Evolutionary conservation across 2,329 filamentous ascomycete species (phyloP).

Genomic region (Neonectria punicea): DNA sequence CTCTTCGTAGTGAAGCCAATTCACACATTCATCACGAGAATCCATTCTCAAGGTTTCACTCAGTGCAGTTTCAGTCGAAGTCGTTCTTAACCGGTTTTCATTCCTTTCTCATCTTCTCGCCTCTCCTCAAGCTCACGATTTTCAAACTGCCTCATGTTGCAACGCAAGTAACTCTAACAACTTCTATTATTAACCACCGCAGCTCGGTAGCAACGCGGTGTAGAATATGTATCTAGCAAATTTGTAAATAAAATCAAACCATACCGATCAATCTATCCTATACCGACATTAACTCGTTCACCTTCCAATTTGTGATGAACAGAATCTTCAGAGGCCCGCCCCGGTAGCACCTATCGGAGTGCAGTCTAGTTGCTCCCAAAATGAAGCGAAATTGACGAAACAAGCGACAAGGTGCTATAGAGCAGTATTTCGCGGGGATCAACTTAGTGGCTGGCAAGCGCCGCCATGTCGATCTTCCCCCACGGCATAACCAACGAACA

Average conservation of each 20-base stretch:
- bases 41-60: not conserved
- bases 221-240: not conserved
- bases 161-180: not conserved
- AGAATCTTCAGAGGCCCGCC: not conserved
- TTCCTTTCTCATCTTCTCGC: not conserved
- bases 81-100: not conserved
- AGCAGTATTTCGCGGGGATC: not conserved
- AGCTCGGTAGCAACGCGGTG: not conserved
- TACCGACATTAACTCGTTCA: not conserved
- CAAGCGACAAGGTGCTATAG: not conserved
- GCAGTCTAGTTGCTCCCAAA: not conserved
- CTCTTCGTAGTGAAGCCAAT: not conserved
- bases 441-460: not conserved
- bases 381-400: not conserved
- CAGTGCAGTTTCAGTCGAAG: not conserved
- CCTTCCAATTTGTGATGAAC: not conserved
- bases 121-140: not conserved
- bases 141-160: not conserved
- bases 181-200: not conserved
- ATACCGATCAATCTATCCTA: not conserved
- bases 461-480: constrained; percentile 3
- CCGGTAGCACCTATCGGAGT: not conserved
- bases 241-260: not conserved
- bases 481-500: not conserved
- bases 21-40: not conserved